These are phyloP conservation scores for Dissophora ornata DNA, from an alignment of 192 early-diverging fungal species.

Conservation along the genomic window DNA sequence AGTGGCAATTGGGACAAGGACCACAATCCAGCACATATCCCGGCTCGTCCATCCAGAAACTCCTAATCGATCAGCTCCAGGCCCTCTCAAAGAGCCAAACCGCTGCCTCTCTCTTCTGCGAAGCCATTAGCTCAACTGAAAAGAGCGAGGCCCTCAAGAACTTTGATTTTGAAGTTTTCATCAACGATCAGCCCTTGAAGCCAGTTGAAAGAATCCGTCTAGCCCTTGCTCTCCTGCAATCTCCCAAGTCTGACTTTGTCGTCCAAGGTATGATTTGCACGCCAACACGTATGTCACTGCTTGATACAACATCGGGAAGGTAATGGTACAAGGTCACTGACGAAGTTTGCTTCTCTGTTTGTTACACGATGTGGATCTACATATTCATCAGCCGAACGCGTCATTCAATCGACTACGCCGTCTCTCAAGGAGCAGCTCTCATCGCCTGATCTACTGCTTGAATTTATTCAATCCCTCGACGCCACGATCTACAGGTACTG, in stretches of 20 bases:
- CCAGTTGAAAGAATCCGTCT: conserved; percentile 54
- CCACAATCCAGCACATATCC: conserved; percentile 23
- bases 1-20: conserved; percentile 47
- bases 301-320: too few relatives aligned
- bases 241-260: conserved; percentile 52
- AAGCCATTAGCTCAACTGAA: conserved; percentile 59
- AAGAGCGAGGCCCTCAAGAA: conserved; percentile 57
- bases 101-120: conserved; percentile 51
- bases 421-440: conserved; percentile 44
- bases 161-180: conserved; percentile 56
- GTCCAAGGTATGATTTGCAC: conserved; percentile 58
- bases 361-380: neutral
- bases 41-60: conserved; percentile 53
- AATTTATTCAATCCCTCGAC: conserved; percentile 43
- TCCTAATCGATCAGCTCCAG: conserved; percentile 55
- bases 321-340: too few relatives aligned
- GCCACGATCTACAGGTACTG: conserved; percentile 38
- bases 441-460: conserved; percentile 23
- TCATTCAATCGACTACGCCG: conserved; percentile 30
- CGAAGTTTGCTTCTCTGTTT: too few relatives aligned
- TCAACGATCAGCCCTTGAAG: conserved; percentile 50
- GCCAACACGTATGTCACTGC: too few relatives aligned
- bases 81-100: conserved; percentile 48
- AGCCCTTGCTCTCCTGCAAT: conserved; percentile 52
- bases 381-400: conserved; percentile 33